These are phyloP conservation scores for Stagonosporopsis tanaceti DNA, from an alignment of 2,329 filamentous ascomycete species.

Conservation along the genomic window DNA sequence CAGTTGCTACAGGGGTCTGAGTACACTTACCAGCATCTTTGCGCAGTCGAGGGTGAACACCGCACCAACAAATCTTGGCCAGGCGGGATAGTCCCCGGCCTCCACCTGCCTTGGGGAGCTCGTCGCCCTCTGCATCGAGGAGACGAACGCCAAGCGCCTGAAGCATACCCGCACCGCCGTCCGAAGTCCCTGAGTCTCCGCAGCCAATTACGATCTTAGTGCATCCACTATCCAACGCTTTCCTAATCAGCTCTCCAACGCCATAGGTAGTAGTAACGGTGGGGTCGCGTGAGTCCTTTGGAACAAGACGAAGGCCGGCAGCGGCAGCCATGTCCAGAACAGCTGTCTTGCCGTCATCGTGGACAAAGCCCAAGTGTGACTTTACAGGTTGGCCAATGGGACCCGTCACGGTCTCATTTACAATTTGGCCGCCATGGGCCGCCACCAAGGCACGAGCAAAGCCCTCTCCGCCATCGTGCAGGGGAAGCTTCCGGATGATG, in stretches of 20 bases:
- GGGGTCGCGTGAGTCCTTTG: constrained; percentile 55
- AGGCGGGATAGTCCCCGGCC: constrained; percentile 52
- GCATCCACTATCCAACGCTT: constrained; percentile 57
- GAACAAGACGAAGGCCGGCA: constrained; percentile 61
- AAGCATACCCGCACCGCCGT: constrained; percentile 63
- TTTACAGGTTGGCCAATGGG: constrained; percentile 54
- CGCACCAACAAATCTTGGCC: constrained; percentile 51
- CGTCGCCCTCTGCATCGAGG: constrained; percentile 48
- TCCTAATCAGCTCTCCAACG: constrained; percentile 59
- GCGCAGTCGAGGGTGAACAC: constrained; percentile 51
- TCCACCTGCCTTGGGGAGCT: constrained; percentile 52
- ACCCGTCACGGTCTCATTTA: constrained; percentile 52
- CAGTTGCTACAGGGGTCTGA: neutral
- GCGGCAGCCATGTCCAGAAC: constrained; percentile 64
- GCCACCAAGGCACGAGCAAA: constrained; percentile 59
- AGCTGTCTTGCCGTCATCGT: constrained; percentile 49
- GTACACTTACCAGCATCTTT: constrained; percentile 30
- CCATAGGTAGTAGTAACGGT: constrained; percentile 61
- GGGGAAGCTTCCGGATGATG: constrained; percentile 57
- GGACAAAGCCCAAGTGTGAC: constrained; percentile 59
- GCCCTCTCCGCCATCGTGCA: constrained; percentile 63
- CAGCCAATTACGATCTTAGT: constrained; percentile 60
- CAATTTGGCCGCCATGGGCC: constrained; percentile 53
- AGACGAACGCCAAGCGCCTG: constrained; percentile 61
- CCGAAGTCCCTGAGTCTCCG: constrained; percentile 63